Base-by-base conservation (phyloP, 192 early-diverging fungal species). In the Dispira simplex region DNA sequence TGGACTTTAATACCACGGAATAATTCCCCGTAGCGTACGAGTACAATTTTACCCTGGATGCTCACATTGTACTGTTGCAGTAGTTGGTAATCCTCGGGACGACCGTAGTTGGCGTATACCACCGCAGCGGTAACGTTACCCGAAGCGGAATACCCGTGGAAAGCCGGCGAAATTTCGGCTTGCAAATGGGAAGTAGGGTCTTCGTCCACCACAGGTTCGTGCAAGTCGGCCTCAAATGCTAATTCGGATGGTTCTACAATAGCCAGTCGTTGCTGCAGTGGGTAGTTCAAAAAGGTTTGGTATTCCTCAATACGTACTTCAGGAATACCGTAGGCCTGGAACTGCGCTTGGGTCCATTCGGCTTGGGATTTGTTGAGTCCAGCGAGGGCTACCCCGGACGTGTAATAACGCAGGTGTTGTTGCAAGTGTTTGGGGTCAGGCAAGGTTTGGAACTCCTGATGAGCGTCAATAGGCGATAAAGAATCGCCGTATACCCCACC, bases 31-130 rank as follows among this genome's bases (percentile, higher is more conserved):
- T 78, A 75, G 44, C 80, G 76, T 25, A 84, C 70, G n/a, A 86
- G 69, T 9, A 77, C 83, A 28, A 86, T 69, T 27, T 64, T 69
- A 47, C 71, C 79, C 9, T 67, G 64, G 13, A 84, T 59, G 44
- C 62, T 64, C 13, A 85, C 68, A 0, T 75, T 73, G 12, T 64
- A 63, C 3, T 57, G 51, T 28, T 59, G 39, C 21, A 86, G 71
- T 10, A 63, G 66, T 26, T 46, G 56, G 65, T 81, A 85, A 66
- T 86, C 84, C 44, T 74, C 68, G n/a, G 55, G 23, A 6, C 68
- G 64, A 62, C 83, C 83, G 66, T 81, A 85, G 67, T 83, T 81
- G 43, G 80, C 83, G 66, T 85, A 85, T 1, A 85, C 74, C 11
- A 86, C 63, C 60, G 67, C 70, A 4, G 72, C 80, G 39, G 81